A percentile compares a stretch with the other conserved stretches of the same genome.
Conservation (phyloP, 371 early-diverging fungal species). For the Mortierella sp. region DNA sequence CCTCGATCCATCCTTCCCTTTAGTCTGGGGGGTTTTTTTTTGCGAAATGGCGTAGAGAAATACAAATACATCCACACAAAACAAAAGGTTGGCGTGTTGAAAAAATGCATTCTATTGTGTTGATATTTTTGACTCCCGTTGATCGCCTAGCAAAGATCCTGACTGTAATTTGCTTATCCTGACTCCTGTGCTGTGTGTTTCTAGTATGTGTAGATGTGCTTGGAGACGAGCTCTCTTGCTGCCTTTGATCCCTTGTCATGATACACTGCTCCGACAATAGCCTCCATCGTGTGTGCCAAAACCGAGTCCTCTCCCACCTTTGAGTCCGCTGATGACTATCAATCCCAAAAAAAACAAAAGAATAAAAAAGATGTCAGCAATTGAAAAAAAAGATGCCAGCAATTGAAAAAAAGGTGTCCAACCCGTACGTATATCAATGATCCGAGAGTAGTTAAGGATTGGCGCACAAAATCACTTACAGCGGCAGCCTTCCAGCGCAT, state of each 20-base stretch:
- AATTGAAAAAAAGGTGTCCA: too few relatives aligned
- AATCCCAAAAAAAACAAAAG: background rate
- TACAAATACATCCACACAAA: too few relatives aligned
- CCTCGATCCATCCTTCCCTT: too few relatives aligned
- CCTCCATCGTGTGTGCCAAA: slow-evolving; percentile 61
- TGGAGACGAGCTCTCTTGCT: slow-evolving; percentile 50
- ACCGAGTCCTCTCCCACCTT: slow-evolving; percentile 50
- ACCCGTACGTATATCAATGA: background rate
- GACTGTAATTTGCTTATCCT: background rate
- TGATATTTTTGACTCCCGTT: too few relatives aligned
- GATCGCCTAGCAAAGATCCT: too few relatives aligned
- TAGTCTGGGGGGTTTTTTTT: too few relatives aligned
- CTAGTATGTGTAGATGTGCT: slow-evolving; percentile 54
- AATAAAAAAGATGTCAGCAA: background rate
- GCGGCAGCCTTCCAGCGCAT: slow-evolving; percentile 54
- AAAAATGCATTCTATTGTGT: too few relatives aligned
- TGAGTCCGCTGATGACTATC: slow-evolving; percentile 33
- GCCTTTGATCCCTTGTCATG: slow-evolving; percentile 64
- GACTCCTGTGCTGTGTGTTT: background rate
- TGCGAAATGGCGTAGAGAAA: too few relatives aligned
- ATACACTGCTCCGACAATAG: slow-evolving; percentile 66
- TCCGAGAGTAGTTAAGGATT: background rate
- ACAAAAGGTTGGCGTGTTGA: too few relatives aligned
- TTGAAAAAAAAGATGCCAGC: too few relatives aligned
- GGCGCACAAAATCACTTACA: too few relatives aligned